A percentile compares a stretch with the other conserved stretches of the same genome.
Conservation (phyloP, 2,329 filamentous ascomycete genomes). For the Botrytis tulipae region DNA sequence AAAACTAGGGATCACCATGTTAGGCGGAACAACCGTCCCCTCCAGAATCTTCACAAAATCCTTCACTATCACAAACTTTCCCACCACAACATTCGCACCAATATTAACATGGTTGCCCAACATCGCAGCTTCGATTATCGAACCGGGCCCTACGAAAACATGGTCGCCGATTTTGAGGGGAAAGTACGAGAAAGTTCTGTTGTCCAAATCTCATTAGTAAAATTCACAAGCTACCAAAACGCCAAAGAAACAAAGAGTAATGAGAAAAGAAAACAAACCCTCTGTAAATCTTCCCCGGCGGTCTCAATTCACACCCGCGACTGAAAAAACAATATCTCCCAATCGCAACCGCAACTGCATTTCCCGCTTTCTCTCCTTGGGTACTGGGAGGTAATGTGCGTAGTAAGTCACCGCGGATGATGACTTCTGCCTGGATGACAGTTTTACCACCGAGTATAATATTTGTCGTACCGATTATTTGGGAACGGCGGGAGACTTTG, state of each 20-base stretch:
- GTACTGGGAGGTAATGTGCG: constrained; percentile 51
- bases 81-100: constrained; percentile 72
- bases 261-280: constrained; percentile 47
- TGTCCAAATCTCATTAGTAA: background rate
- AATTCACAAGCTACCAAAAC: background rate
- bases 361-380: constrained; percentile 33
- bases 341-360: constrained; percentile 69
- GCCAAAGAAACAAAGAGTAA: background rate
- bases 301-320: constrained; percentile 73
- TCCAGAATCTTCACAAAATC: constrained; percentile 89
- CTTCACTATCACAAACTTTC: constrained; percentile 87
- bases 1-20: constrained; percentile 91
- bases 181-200: constrained; percentile 69
- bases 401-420: constrained; percentile 86
- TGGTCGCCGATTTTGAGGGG: constrained; percentile 93
- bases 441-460: constrained; percentile 97
- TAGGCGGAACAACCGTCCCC: constrained; percentile 75
- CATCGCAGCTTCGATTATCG: constrained; percentile 77
- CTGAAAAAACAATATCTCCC: constrained; percentile 90
- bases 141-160: constrained; percentile 77
- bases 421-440: constrained; percentile 91
- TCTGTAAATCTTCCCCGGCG: constrained; percentile 78
- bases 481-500: constrained; percentile 90
- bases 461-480: constrained; percentile 92
- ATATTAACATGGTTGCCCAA: constrained; percentile 87